phyloP scores from a whole-genome alignment of 331 rosid genomes.

The Quercus phellos region DNA sequence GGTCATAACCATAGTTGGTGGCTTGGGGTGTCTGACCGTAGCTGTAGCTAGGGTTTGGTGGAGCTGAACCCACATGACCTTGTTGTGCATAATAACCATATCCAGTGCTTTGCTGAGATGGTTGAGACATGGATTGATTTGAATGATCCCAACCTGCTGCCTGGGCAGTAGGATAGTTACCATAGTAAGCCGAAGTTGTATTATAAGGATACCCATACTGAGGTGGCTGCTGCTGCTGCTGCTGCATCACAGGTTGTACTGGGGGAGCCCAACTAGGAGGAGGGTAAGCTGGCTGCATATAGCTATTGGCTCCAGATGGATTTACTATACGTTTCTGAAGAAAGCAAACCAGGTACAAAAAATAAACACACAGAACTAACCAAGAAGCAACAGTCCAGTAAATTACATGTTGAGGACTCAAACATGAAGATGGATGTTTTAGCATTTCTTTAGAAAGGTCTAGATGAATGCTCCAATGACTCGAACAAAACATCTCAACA shows the following conservation, averaged over 20 bases:
- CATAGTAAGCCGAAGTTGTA: slow-evolving; percentile 32
- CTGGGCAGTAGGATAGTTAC: slow-evolving; percentile 38
- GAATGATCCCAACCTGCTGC: slow-evolving; percentile 43
- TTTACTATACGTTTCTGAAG: slow-evolving; percentile 43
- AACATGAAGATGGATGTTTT: no score
- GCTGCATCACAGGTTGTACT: slow-evolving; percentile 34
- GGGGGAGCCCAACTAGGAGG: slow-evolving; percentile 35
- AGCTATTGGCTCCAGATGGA: slow-evolving; percentile 31
- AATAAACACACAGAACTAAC: not conserved
- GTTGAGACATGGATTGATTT: slow-evolving; percentile 32
- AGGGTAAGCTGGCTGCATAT: slow-evolving; percentile 29
- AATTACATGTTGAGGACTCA: no score
- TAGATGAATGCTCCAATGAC: no score
- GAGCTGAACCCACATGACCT: slow-evolving; percentile 31
- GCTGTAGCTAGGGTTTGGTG: slow-evolving; percentile 32
- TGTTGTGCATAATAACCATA: slow-evolving; percentile 40
- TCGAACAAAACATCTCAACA: no score
- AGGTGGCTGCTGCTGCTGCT: slow-evolving; percentile 34
- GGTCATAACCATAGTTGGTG: slow-evolving; percentile 22
- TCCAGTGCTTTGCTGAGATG: slow-evolving; percentile 34
- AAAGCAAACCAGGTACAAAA: not conserved
- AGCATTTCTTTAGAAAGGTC: no score
- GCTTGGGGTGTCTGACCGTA: slow-evolving; percentile 30
- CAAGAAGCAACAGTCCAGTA: not conserved
- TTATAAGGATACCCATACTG: slow-evolving; percentile 37